Base-by-base conservation (phyloP, 2,329 filamentous ascomycete genomes). In the Colletotrichum abscissum region DNA sequence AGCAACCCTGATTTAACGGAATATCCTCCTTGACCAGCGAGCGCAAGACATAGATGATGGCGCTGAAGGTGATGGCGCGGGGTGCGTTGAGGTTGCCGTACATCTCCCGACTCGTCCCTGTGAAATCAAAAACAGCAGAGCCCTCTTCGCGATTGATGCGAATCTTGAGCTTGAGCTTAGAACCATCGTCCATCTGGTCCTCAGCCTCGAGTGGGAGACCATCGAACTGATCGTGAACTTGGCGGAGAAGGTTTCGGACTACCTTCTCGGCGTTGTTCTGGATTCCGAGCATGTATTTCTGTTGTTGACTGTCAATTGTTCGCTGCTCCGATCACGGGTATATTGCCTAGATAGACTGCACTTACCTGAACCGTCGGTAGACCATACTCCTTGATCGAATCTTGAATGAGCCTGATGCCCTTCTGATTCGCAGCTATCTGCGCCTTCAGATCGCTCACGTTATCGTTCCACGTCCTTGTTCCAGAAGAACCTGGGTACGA, bases 1-100 rank as follows among this genome's bases (percentile, higher is more conserved):
- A 86, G 76, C 94, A 97, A 76, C 94, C 94, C 82, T 97, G 94
- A 83, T 97, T 97, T 5, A 97, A 88, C 0, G 94, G 94, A 16
- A 97, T 95, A 76, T 96, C 93, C 76, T 94, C 90, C 49, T 89
- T 91, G 77, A 97, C 95, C 72, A 97, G 87, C 78, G 92, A 94
- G 52, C 94, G 91, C 19, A 83, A 24, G 9, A 55, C 52, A 14
- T 28, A 24, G 52, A 55, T 26, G 56, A 79, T 79, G 12, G 78
- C 60, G 12, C 78, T 78, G n/a, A 78, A 77, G 5, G 76, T 79
- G n/a, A 80, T 78, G 14, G 78, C 76, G 12, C 74, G 76, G 1
- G 78, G 78, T 9, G 76, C 76, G 57, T 79, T 78, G 74, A 79
- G 76, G 60, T 80, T 79, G 14, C 76, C 77, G 38, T 77, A 71